Percentiles rank a stretch among this genome's conserved stretches.
phyloP scores from a whole-genome alignment of 2,329 filamentous ascomycete genomes.

The Aschersonia sp. region DNA sequence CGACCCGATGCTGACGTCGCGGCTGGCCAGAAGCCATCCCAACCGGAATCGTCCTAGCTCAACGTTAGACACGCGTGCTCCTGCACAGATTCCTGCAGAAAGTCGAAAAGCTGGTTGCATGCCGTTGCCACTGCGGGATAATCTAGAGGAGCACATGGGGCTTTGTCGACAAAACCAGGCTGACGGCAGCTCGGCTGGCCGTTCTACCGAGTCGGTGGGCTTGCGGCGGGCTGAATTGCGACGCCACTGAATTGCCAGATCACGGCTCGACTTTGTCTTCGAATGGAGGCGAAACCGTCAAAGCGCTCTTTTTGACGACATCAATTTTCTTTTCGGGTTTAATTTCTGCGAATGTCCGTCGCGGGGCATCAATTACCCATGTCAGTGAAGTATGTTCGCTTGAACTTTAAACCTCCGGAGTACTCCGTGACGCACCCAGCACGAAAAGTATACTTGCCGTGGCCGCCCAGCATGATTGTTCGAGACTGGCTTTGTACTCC shows the following conservation, averaged over 20 bases:
- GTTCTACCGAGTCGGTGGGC: background rate
- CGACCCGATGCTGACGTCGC: background rate
- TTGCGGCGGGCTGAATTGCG: too few species aligned
- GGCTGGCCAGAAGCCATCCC: background rate
- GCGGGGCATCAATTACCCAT: too few species aligned
- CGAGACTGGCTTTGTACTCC: background rate
- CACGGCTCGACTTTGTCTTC: background rate
- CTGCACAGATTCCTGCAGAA: background rate
- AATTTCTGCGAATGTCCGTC: too few species aligned
- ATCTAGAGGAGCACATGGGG: background rate
- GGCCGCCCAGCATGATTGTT: background rate
- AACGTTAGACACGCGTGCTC: background rate
- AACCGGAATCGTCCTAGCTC: background rate
- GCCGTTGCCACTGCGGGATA: background rate
- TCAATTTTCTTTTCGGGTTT: too few species aligned
- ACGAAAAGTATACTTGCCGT: too few species aligned
- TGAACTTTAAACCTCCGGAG: too few species aligned
- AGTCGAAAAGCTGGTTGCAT: background rate
- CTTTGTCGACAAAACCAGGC: background rate
- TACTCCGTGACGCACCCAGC: too few species aligned
- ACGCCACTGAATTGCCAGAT: background rate
- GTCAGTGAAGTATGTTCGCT: too few species aligned
- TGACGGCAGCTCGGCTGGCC: background rate
- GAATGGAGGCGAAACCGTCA: background rate
- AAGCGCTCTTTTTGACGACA: background rate